Base-by-base conservation (phyloP, 352 stramenopile genomes). In the Thraustotheca clavata region DNA sequence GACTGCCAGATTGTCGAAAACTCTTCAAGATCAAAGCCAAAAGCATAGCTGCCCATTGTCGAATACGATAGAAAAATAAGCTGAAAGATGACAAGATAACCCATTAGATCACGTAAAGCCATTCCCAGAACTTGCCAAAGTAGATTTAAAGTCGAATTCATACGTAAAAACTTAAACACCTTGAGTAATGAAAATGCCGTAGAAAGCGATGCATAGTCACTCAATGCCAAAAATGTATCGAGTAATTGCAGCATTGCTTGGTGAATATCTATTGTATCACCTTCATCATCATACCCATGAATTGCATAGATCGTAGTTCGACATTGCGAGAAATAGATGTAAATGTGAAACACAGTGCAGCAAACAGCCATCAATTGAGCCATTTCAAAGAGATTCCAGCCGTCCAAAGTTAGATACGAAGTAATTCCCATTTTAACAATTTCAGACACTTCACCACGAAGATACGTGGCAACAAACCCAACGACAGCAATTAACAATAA, bases 371-470 rank as follows among this genome's bases (percentile, higher is more conserved):
- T 66, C 34, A 94, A 66, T 59, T 94, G 85, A 32, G 74, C 81
- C 14, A 94, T 71, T 59, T 94, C 85, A 65, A 94, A 94, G 5
- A 94, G 38, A 72, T 94, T 94, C 85, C 85, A 94, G 78, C 91
- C 88, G 67, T 94, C 82, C 16, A 83, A 86, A 29, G 76, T 75
- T 47, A 94, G 67, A 55, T 94, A 94, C 50, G 83, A 86, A 11
- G 67, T 67, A 11, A 73, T 52, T 0, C 85, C 85, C 83, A 92
- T 91, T 3, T 80, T 91, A 29, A 57, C 74, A 77, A 94, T 92
- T 52, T 90, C 80, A 4, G 69, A 86, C 6, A 70, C 73, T 62
- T 94, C 85, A 24, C 85, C 82, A 36, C 91, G 88, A 29, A 75
- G 84, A 55, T 94, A 94, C 18, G 81, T 91, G 54, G 79, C 66